A percentile compares a stretch with the other conserved stretches of the same genome.
phyloP scores from a whole-genome alignment of 2,329 filamentous ascomycete species.

The Chaetomium olivaceum region DNA sequence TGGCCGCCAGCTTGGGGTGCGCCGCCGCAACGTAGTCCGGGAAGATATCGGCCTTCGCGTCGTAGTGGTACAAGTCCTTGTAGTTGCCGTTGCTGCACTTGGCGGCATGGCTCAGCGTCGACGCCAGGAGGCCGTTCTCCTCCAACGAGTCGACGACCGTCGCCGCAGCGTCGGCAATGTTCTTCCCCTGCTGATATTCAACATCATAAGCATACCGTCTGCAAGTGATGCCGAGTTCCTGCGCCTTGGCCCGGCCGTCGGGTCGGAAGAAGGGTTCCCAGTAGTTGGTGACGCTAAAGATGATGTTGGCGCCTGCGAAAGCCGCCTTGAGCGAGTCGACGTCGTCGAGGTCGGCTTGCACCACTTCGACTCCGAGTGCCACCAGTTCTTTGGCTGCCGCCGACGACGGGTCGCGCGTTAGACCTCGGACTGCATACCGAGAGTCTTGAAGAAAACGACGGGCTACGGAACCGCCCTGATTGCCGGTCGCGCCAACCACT shows the following conservation, averaged over 20 bases:
- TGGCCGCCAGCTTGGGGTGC: constrained; percentile 47
- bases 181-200: constrained; percentile 54
- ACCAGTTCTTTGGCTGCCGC: constrained; percentile 44
- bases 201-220: constrained; percentile 49
- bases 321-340: constrained; percentile 42
- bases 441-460: constrained; percentile 46
- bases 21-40: constrained; percentile 46
- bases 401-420: constrained; percentile 49
- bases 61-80: constrained; percentile 54
- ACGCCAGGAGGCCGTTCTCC: constrained; percentile 51
- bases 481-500: constrained; percentile 51
- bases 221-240: constrained; percentile 43
- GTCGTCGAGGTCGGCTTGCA: constrained; percentile 48
- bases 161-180: constrained; percentile 57
- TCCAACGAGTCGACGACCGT: constrained; percentile 43
- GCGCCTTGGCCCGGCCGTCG: constrained; percentile 44
- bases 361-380: constrained; percentile 46
- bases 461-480: constrained; percentile 55
- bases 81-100: constrained; percentile 49
- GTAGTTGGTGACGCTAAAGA: constrained; percentile 59
- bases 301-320: constrained; percentile 49
- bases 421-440: constrained; percentile 47
- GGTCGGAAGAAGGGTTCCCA: constrained; percentile 53
- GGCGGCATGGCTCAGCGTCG: constrained; percentile 51
- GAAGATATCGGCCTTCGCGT: constrained; percentile 54